These are phyloP conservation scores for bread wheat (Triticum aestivum) DNA, from an alignment of 176 grass and related monocot species.

Conservation along the genomic window IWGSC_CS_RefSeq_v2.1 NC_057810.1:91052299-91052798, in stretches of 20 bases:
- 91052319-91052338: not conserved
- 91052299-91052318: not conserved
- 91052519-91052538: conserved; percentile 72
- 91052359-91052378: not conserved
- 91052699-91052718: conserved; percentile 73
- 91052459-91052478: not conserved
- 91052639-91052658: conserved; percentile 65
- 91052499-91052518: conserved; percentile 84
- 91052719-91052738: conserved; percentile 83
- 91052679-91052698: conserved; percentile 76
- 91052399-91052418: not conserved
- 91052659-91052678: conserved; percentile 71
- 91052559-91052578: conserved; percentile 79
- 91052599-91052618: conserved; percentile 53
- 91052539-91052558: conserved; percentile 76
- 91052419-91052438: not conserved
- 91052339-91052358: not conserved
- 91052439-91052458: not conserved
- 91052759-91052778: not conserved
- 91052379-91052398: not conserved
- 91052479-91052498: not conserved
- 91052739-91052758: conserved; percentile 75
- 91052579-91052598: conserved; percentile 92
- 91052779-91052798: not conserved
- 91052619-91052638: conserved; percentile 51